Evolutionary conservation across 2,329 filamentous ascomycete species (phyloP), one percentile per base, ranked within the genome.

Genomic region (Zasmidium citrigriseum): DNA sequence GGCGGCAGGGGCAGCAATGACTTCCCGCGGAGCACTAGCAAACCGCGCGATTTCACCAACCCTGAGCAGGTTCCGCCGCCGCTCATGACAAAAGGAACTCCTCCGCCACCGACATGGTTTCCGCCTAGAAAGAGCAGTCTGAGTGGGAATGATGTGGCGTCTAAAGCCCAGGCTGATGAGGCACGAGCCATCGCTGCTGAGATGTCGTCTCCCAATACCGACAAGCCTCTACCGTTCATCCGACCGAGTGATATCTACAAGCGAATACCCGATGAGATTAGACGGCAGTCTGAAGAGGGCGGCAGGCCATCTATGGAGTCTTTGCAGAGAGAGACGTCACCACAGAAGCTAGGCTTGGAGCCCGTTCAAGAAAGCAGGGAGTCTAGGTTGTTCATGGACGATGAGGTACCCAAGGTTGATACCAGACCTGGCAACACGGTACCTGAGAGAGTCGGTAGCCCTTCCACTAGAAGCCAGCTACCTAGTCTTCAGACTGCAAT

Each of bases 231-330:
- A 20, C 82, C 86, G 0, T 87, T 93, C 64, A 81, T 91, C 56
- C 82, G 89, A 38, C 89, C 91, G 1, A 84, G 88, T 12, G 90
- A 96, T 64, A 88, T 93, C 45, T 93, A 93, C 72, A 88, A 84
- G 68, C 85, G 88, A 4, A 80, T 88, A 72, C 84, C 84, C 53
- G 87, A 90, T 64, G 88, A 90, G 61, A 82, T 77, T 64, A 81
- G 84, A 64, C 76, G 81, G 38, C 79, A 80, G 56, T 85, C 84
- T 1, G 73, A 83, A 57, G 86, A 88, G 1, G 83, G 83, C 10
- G 75, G 80, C 20, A 78, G 83, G 52, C 82, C 84, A 4, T 86
- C 81, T 62, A 69, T 84, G 58, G 85, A 87, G 63, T 80, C 81
- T 21, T 47, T 67, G 41, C 64, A 66, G n/a, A 48, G 63, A 18